phyloP scores from a whole-genome alignment of 257 asterid genomes.

The Solanum peruvianum region DNA sequence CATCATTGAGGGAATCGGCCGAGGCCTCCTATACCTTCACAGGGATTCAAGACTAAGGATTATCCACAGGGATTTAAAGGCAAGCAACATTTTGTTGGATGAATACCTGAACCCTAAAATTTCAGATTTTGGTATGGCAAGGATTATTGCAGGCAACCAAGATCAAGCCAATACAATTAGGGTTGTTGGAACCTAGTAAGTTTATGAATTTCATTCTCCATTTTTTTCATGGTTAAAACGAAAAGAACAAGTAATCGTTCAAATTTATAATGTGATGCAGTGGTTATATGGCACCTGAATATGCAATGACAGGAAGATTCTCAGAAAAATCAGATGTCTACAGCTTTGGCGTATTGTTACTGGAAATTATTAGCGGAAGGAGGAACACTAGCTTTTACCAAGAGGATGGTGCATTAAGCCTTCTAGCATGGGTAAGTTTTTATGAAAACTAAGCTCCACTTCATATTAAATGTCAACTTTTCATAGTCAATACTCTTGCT shows the following conservation, averaged over 20 bases:
- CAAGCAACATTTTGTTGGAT: slow-evolving; percentile 53
- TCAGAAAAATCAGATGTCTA: slow-evolving; percentile 42
- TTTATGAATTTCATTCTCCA: neutral
- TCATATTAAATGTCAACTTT: neutral
- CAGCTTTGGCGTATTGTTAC: slow-evolving; percentile 41
- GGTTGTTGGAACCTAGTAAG: slow-evolving; percentile 73
- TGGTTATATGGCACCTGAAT: slow-evolving; percentile 71
- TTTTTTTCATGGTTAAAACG: neutral
- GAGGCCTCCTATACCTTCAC: slow-evolving; percentile 63
- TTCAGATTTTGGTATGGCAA: slow-evolving; percentile 65
- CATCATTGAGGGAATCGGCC: slow-evolving; percentile 47
- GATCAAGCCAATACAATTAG: slow-evolving; percentile 41
- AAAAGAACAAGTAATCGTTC: neutral
- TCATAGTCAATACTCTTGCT: neutral
- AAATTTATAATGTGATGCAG: slow-evolving; percentile 13
- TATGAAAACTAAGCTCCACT: neutral
- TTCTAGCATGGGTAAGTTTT: slow-evolving; percentile 43
- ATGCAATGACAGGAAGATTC: slow-evolving; percentile 48
- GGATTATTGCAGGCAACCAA: slow-evolving; percentile 41
- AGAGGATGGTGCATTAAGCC: slow-evolving; percentile 35
- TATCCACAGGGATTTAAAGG: slow-evolving; percentile 56
- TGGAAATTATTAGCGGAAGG: slow-evolving; percentile 47
- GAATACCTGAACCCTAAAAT: slow-evolving; percentile 56
- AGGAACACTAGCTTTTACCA: slow-evolving; percentile 44
- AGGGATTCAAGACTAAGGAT: slow-evolving; percentile 52